Evolutionary conservation across 805 yeast genomes (phyloP).

Genomic region (Wickerhamomyces silvicola): DNA sequence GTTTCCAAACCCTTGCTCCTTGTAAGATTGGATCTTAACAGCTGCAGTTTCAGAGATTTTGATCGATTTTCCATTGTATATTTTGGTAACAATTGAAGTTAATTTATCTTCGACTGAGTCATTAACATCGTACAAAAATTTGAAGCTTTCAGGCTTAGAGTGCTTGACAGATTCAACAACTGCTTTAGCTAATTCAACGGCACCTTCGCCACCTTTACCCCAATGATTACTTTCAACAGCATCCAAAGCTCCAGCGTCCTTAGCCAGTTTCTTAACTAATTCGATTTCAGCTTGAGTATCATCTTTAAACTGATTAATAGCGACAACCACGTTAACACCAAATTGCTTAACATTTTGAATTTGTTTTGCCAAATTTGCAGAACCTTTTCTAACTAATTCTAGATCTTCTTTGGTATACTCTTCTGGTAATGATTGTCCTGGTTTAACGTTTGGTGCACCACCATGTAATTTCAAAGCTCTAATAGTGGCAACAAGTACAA

Average conservation of each 20-base stretch:
- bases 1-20: conserved; percentile 68
- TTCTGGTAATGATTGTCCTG: conserved; percentile 72
- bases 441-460: conserved; percentile 84
- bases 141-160: conserved; percentile 32
- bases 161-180: conserved; percentile 56
- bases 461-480: conserved; percentile 84
- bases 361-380: conserved; percentile 72
- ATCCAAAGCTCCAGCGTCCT: conserved; percentile 72
- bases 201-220: conserved; percentile 84
- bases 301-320: conserved; percentile 71
- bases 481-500: conserved; percentile 77
- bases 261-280: conserved; percentile 57
- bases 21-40: conserved; percentile 59
- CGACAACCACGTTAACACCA: conserved; percentile 77
- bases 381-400: conserved; percentile 62
- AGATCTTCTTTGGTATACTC: conserved; percentile 69
- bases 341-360: conserved; percentile 64
- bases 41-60: conserved; percentile 67
- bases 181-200: conserved; percentile 65
- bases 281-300: conserved; percentile 67
- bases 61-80: conserved; percentile 74
- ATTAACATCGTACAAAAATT: conserved; percentile 55
- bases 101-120: conserved; percentile 66
- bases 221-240: conserved; percentile 82
- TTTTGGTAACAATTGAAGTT: conserved; percentile 57